Percentiles rank a stretch among this genome's conserved stretches.
Evolutionary conservation across 257 asterid species (phyloP).

Genomic region (Leptodermis oblonga): DNA sequence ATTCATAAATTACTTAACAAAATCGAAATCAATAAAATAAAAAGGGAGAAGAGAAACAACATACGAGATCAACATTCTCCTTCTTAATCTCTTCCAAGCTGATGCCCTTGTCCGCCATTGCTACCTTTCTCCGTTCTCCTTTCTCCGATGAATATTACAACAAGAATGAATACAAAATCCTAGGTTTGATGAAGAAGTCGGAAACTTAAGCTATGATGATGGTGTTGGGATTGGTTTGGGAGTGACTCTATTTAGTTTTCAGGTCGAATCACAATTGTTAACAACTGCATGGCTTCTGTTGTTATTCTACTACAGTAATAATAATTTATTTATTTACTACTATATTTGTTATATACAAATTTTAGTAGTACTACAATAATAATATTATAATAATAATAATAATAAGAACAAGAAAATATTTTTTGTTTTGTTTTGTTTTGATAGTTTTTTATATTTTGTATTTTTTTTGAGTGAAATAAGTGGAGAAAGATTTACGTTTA

Average conservation of each 20-base stretch:
- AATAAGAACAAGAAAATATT: no score
- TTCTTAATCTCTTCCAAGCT: conserved; percentile 66
- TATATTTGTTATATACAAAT: no score
- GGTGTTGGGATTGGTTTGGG: no score
- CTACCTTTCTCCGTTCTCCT: no score
- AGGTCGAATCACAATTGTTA: neutral
- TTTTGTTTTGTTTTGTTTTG: neutral
- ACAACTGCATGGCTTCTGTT: conserved; percentile 7
- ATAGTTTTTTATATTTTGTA: neutral
- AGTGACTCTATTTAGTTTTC: no score
- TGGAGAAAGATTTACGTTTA: neutral
- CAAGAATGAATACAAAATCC: neutral
- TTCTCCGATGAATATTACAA: neutral
- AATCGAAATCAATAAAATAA: neutral
- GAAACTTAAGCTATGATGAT: neutral
- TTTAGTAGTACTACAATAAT: neutral
- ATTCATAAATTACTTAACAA: neutral
- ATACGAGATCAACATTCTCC: conserved; percentile 77
- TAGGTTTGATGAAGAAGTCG: neutral
- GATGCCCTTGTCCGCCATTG: conserved; percentile 20
- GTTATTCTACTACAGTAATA: neutral
- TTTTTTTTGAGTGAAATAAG: neutral
- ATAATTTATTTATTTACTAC: no score
- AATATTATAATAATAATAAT: no score
- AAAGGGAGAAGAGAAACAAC: neutral